Percentiles rank a stretch among this genome's conserved stretches.
Conservation (phyloP, 345 rosid species). For the Lenwebbia sp. region DNA sequence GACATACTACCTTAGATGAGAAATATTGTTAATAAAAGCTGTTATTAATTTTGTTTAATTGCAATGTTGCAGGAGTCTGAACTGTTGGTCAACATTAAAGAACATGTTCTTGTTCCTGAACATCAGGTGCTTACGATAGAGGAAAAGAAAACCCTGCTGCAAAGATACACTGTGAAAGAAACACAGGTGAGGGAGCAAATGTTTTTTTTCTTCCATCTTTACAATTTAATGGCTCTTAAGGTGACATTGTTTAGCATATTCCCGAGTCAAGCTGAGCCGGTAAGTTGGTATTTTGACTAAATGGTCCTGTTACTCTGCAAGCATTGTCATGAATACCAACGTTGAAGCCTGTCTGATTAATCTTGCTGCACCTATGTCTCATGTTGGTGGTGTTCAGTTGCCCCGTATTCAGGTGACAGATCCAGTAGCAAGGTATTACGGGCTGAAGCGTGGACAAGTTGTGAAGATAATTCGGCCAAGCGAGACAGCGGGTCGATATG, state of each 20-base stretch:
- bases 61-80: slow-evolving; percentile 20
- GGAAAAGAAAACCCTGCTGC: slow-evolving; percentile 35
- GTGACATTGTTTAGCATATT: background rate
- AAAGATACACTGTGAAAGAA: slow-evolving; percentile 34
- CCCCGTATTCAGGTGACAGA: slow-evolving; percentile 11
- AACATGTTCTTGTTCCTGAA: slow-evolving; percentile 35
- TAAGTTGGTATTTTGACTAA: background rate
- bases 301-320: background rate
- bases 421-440: slow-evolving; percentile 10
- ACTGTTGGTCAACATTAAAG: slow-evolving; percentile 27
- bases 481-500: slow-evolving; percentile 14
- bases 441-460: slow-evolving; percentile 19
- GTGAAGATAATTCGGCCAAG: slow-evolving; percentile 22
- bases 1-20: background rate
- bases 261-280: background rate
- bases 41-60: background rate
- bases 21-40: background rate
- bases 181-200: slow-evolving; percentile 14
- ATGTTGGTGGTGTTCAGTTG: background rate
- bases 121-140: slow-evolving; percentile 29
- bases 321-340: background rate
- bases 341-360: background rate
- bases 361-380: background rate
- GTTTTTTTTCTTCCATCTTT: background rate
- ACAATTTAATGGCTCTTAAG: background rate